Base-by-base conservation (phyloP, 169 alveolate genomes). In the Hepatocystis sp. region DNA sequence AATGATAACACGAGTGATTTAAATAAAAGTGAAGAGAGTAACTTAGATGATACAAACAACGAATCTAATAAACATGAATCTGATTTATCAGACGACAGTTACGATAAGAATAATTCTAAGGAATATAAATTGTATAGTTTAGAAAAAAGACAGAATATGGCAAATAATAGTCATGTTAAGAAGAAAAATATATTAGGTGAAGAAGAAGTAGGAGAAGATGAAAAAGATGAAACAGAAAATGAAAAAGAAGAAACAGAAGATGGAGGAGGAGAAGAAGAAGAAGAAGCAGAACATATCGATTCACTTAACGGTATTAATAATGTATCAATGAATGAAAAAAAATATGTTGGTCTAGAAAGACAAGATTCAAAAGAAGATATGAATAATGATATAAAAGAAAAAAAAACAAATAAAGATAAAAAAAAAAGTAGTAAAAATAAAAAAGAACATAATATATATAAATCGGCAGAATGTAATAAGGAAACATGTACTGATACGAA, bases 21-120 rank as follows among this genome's bases (percentile, higher is more conserved):
- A 19, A 44, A 44, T 30, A 67, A 67, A 67, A 58, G 55, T 53
- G 85, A 67, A 51, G 66, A 67, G 32, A 67, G 52, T 10, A 67
- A 67, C 2, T 19, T 46, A 30, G 19, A 52, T 21, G 7, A 58
- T 23, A 13, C 32, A 21, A 51, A 49, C 11, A 52, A 40, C 30
- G 67, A 67, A 67, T 52, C 64, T 28, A 67, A 39, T 67, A 67
- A 67, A 27, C 66, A 52, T 17, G 13, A 19, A 8, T 25, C 64
- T 17, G 85, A 67, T 39, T n/a, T 34, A 2, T 21, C 52, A 13
- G 32, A 67, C 0, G 66, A 51, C 4, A 32, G 52, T 67, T 23
- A 51, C n/a, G n/a, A n/a, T n/a, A n/a, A n/a, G n/a, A n/a, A n/a
- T n/a, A n/a, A n/a, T n/a, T n/a, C n/a, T n/a, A n/a, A n/a, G n/a